Evolutionary conservation across 441 rosid genomes (phyloP).

Genomic region (Hura crepitans): DNA sequence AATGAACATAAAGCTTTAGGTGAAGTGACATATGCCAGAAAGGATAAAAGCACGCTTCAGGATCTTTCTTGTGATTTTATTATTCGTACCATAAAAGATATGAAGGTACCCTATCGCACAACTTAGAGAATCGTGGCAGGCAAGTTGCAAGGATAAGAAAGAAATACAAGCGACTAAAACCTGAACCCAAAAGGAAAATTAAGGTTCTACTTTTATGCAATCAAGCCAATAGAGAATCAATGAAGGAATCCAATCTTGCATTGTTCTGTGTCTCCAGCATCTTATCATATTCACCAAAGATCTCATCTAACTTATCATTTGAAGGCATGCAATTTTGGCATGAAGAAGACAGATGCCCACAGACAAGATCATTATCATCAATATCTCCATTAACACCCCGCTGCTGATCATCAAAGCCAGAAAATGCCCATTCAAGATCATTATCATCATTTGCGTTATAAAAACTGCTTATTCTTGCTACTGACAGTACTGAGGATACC

Average conservation of each 20-base stretch:
- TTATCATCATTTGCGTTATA: not conserved
- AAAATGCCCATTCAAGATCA: not conserved
- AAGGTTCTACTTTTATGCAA: not conserved
- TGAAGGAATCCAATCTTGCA: constrained; percentile 21
- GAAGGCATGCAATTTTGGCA: not conserved
- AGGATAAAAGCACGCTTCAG: not conserved
- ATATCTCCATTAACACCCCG: not conserved
- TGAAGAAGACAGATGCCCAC: constrained; percentile 6
- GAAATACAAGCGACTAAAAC: not conserved
- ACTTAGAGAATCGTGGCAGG: too few species aligned
- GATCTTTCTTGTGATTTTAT: not conserved
- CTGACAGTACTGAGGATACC: constrained; percentile 23
- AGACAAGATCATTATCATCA: not conserved
- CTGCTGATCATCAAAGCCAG: not conserved
- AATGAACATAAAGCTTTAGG: not conserved
- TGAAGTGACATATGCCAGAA: not conserved
- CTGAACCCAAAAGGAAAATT: not conserved
- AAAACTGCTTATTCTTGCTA: not conserved
- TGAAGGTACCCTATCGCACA: not conserved
- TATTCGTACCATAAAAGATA: not conserved
- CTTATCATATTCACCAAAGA: constrained; percentile 27
- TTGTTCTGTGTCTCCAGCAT: constrained; percentile 23
- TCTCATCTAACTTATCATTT: constrained; percentile 21
- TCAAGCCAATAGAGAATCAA: constrained; percentile 30
- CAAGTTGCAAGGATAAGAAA: not conserved